These are phyloP conservation scores for Coemansia sp. DNA, from an alignment of 192 early-diverging fungal species.

Conservation along the genomic window DNA sequence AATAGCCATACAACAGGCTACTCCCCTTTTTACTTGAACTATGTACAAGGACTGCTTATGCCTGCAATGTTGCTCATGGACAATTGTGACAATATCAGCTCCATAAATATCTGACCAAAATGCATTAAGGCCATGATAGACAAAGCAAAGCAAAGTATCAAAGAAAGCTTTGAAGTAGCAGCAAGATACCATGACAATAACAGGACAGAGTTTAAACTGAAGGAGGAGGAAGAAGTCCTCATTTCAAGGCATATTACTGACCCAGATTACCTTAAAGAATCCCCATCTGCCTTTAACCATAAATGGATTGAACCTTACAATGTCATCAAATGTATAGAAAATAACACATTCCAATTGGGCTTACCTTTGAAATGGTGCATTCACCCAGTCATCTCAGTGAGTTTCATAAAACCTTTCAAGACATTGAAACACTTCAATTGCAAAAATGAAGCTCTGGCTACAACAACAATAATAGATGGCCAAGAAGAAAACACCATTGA, in stretches of 20 bases:
- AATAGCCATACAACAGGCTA: no score
- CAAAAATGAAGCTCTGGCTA: not conserved
- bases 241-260: not conserved
- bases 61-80: no score
- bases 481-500: not conserved
- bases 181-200: not conserved
- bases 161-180: no score
- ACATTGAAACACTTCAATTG: not conserved
- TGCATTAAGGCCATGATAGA: no score
- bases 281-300: not conserved
- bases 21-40: no score
- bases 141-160: no score
- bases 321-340: not conserved
- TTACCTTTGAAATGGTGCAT: not conserved
- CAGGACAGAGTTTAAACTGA: not conserved
- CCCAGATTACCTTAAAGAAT: not conserved
- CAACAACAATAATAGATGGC: not conserved
- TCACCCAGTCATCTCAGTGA: not conserved
- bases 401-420: not conserved
- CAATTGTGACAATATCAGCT: no score
- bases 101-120: no score
- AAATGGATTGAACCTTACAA: constrained; percentile 1
- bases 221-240: not conserved
- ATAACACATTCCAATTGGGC: not conserved
- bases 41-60: no score